Percentiles rank a stretch among this genome's conserved stretches.
Evolutionary conservation across 2,329 filamentous ascomycete genomes (phyloP).

Genomic region (Hypoxylon sp.): DNA sequence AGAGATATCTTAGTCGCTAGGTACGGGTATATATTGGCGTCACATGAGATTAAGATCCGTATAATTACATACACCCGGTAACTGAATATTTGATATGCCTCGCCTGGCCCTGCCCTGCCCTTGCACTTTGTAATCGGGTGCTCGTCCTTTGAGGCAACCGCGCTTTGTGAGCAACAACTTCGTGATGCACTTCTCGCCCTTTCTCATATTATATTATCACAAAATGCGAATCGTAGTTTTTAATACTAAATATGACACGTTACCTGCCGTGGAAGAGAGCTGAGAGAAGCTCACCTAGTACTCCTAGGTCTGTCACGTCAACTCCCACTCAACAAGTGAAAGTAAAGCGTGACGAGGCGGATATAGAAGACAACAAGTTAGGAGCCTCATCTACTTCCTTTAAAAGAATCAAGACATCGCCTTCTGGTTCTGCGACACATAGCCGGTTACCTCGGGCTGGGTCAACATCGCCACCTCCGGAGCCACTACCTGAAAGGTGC

Average conservation of each 20-base stretch:
- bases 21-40: not conserved
- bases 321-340: constrained; percentile 40
- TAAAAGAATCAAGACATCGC: constrained; percentile 28
- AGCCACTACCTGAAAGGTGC: constrained; percentile 61
- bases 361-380: constrained; percentile 26
- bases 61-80: constrained; percentile 3
- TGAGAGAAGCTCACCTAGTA: constrained; percentile 27
- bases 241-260: constrained; percentile 61
- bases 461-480: constrained; percentile 68
- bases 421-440: constrained; percentile 15
- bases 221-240: not conserved
- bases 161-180: not conserved
- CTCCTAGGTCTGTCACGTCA: constrained; percentile 30
- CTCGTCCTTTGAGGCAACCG: not conserved
- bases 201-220: not conserved
- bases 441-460: constrained; percentile 55
- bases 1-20: not conserved
- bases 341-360: constrained; percentile 24
- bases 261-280: constrained; percentile 66
- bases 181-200: not conserved
- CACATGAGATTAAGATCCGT: not conserved
- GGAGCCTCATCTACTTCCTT: constrained; percentile 28
- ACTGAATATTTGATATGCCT: not conserved
- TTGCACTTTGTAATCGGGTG: not conserved
- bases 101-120: not conserved